Percentiles rank a stretch among this genome's conserved stretches.
These are phyloP conservation scores for Irpex sp. DNA, from an alignment of 1,284 basidiomycete species.

Conservation along the genomic window DNA sequence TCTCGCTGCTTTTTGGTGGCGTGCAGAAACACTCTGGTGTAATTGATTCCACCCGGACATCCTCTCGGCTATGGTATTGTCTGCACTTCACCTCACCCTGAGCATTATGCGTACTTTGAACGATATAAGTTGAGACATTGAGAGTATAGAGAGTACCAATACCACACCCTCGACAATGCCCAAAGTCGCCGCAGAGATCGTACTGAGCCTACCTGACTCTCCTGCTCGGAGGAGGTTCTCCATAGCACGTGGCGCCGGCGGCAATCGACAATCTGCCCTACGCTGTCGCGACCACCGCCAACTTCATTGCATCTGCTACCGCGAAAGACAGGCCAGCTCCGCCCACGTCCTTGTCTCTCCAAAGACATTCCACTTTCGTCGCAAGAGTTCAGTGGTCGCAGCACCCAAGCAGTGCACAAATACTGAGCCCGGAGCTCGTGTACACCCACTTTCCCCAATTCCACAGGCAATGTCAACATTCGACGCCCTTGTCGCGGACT, in stretches of 20 bases:
- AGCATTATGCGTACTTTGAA: background rate
- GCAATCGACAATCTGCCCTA: conserved; percentile 1
- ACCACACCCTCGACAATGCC: background rate
- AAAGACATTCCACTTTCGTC: background rate
- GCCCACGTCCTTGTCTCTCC: background rate
- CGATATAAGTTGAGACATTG: background rate
- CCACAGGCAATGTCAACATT: conserved; percentile 59
- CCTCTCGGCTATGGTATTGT: background rate
- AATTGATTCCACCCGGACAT: background rate
- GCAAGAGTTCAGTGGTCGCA: background rate
- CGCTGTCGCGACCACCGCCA: background rate
- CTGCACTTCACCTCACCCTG: background rate
- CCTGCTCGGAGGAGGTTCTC: background rate
- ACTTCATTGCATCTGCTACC: background rate
- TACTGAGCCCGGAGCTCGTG: background rate
- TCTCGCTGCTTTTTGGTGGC: background rate
- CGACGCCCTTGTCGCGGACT: conserved; percentile 77
- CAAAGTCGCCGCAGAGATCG: background rate
- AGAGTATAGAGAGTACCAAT: background rate
- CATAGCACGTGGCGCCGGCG: background rate
- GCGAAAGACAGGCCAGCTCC: background rate
- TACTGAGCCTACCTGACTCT: background rate
- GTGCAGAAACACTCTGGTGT: background rate
- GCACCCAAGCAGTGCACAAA: background rate
- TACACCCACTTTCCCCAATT: background rate